Evolutionary conservation across 345 rosid species (phyloP), one percentile per base, ranked within the genome.

Genomic region (Hibiscus tridactylites): DNA sequence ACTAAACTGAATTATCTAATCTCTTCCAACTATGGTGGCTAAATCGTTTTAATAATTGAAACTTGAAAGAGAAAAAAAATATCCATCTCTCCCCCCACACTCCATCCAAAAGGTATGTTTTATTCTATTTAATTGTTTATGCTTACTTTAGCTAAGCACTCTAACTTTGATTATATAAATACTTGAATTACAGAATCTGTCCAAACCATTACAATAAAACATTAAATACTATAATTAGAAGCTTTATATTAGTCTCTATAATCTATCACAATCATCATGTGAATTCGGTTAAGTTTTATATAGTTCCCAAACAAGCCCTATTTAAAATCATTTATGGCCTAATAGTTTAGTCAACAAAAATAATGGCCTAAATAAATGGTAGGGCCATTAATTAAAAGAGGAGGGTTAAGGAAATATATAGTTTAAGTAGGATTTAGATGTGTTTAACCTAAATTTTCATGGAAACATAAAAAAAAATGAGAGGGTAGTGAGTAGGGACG

Each of bases 261-360:
- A 42, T 75, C 80, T 64, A 9, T 54, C 59, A 7, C 59, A 8
- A 7, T 54, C 59, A 54, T 54, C 28, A 54, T 54, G 28, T 54
- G 59, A 54, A 54, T 54, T 54, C 4, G 26, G 3, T 54, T 8
- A 19, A 54, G n/a, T 47, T 47, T 13, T 47, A 47, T 47, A 47
- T 47, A 53, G 58, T 82, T 60, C 58, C 71, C 67, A 69, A 65
- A 68, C 76, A 37, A 79, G 37, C 46, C 61, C 46, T 59, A 52
- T 59, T 47, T 52, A 37, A 0, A 37, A 37, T 37, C 7, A 37
- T 37, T 37, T 37, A 59, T 29, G 54, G 53, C 58, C 73, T 49
- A 61, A 61, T 2, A 31, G 46, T 56, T 52, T 77, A 24, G 74
- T 78, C 7, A 35, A 35, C 6, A 35, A 35, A 75, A 74, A 67